phyloP scores from a whole-genome alignment of 805 yeast genomes.

The Candida qinlingensis region DNA sequence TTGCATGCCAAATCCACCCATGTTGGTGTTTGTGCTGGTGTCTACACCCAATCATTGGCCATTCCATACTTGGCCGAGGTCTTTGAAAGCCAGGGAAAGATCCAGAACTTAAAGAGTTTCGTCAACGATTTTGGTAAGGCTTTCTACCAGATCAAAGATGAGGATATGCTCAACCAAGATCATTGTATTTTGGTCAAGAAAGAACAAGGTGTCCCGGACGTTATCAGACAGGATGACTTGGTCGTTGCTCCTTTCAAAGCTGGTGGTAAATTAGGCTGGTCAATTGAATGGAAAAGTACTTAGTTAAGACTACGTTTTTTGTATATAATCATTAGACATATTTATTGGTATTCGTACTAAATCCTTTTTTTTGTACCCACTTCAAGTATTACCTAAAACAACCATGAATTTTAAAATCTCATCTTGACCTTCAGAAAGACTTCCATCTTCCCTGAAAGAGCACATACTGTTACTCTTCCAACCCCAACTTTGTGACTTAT shows the following conservation, averaged over 20 bases:
- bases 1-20: slow-evolving; percentile 69
- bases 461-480: slow-evolving; percentile 56
- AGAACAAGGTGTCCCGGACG: slow-evolving; percentile 53
- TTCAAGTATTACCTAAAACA: slow-evolving; percentile 40
- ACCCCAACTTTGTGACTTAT: slow-evolving; percentile 55
- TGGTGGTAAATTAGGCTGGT: slow-evolving; percentile 69
- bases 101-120: slow-evolving; percentile 66
- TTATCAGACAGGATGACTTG: slow-evolving; percentile 39
- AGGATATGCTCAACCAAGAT: slow-evolving; percentile 39
- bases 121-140: slow-evolving; percentile 67
- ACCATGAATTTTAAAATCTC: slow-evolving; percentile 44
- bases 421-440: slow-evolving; percentile 38
- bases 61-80: slow-evolving; percentile 81
- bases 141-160: slow-evolving; percentile 59
- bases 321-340: background rate
- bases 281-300: slow-evolving; percentile 58
- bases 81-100: slow-evolving; percentile 59
- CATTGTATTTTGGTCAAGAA: slow-evolving; percentile 52
- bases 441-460: slow-evolving; percentile 43
- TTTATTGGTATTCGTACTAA: background rate
- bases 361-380: background rate
- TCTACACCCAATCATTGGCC: slow-evolving; percentile 82
- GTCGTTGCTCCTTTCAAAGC: slow-evolving; percentile 83
- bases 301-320: background rate
- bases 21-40: slow-evolving; percentile 95